Evolutionary conservation across 345 rosid species (phyloP), one percentile per base, ranked within the genome.

Genomic region (Acer negundo): DNA sequence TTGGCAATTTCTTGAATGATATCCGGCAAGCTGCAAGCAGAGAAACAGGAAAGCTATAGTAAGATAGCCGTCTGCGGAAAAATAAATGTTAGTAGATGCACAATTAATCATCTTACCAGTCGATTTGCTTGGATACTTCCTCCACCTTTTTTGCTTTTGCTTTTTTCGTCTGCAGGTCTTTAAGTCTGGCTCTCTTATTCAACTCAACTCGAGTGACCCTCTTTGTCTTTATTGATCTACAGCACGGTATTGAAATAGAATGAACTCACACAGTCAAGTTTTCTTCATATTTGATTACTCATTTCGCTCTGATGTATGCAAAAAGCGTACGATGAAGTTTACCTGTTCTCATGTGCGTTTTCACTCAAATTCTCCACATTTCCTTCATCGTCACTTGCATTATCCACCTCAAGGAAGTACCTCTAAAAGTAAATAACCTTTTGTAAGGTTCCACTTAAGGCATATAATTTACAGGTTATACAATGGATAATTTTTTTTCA

Each of bases 331-430:
- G 2, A 28, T 4, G 53, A 47, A 47, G 68, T 72, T 26, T 61
- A 93, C 96, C 80, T 92, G 71, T 81, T 87, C 69, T 90, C 93
- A 40, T 75, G 76, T 56, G 79, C 88, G 6, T 62, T 86, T 69
- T 81, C 82, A 75, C 51, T 80, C 26, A 49, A 19, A 67, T 63
- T 66, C 51, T 83, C 92, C 74, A 53, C 81, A 26, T 79, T 76
- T 61, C 66, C 84, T 72, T 93, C 90, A 16, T 70, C 93, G 70
- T 89, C 92, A 70, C 70, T 78, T 67, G 26, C 90, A 77, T 86
- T 81, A 83, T 89, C 97, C 28, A 87, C 98, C 3, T 86, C 98
- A 42, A 94, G 90, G 75, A 93, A 95, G 86, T 82, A 92, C 86
- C 82, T 90, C 97, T 94, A 58, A 22, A 72, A 82, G 80, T 38